Base-by-base conservation (phyloP, 805 yeast species). In the Candida sphagnicola region DNA sequence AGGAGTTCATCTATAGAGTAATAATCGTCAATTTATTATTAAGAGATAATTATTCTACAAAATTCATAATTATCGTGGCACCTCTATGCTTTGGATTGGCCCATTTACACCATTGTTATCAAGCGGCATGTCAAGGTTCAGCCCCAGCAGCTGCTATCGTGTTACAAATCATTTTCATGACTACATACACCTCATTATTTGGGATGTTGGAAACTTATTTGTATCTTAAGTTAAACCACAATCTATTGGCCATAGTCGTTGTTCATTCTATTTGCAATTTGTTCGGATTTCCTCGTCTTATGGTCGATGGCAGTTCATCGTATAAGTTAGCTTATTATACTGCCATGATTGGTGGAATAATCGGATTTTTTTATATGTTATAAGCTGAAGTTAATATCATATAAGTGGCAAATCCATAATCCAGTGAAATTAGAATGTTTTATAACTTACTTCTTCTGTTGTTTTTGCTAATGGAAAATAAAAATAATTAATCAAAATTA, bases 11-110 rank as follows among this genome's bases (percentile, higher is more conserved):
- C 1, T 87, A 80, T 53, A 66, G 95, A 2, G 67, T 82, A 0
- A 70, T 46, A 42, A 74, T 43, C 41, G 59, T 41, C 50, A 31
- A 31, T 16, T 56, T 47, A 38, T 29, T 38, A 18, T 8, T 31
- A 5, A 10, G 5, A 25, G 34, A 19, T 4, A 54, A 53, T 2
- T 12, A 39, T 6, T 38, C 41, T 14, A 17, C 40, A 1, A 28
- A 31, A 1, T 18, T 28, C 0, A 30, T 28, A 8, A 53, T 75
- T 1, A 46, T 50, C 13, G 52, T 59, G 19, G 72, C 85, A 1
- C 93, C 95, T 1, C 49, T 78, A 5, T 67, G 78, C 40, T 87
- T 87, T 62, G 89, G 90, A 1, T 49, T 82, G 18, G 93, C 95
- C 0, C 96, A 87, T 58, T 35, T 83, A 16, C 91, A 87, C 53